Conservation (phyloP, 2,329 filamentous ascomycete species). For the Chaetoscypha palmicola region DNA sequence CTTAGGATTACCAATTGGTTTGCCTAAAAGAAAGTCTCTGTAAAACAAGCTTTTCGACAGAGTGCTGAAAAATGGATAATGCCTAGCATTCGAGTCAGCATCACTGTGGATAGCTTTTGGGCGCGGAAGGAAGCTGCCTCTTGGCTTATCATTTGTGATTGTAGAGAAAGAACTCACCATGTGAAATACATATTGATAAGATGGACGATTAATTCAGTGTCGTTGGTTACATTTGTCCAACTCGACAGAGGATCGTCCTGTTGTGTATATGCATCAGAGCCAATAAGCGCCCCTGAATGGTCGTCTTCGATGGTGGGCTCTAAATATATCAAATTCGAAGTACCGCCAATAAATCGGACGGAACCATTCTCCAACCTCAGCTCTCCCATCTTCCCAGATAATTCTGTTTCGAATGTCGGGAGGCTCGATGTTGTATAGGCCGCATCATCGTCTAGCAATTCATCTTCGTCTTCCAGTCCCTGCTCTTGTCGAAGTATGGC, state of each 20-base stretch:
- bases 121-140: no score
- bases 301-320: slow-evolving; percentile 41
- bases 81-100: slow-evolving; percentile 31
- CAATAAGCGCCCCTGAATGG: slow-evolving; percentile 20
- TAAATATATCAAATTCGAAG: slow-evolving; percentile 84
- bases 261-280: slow-evolving; percentile 28
- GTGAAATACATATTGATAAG: slow-evolving; percentile 97
- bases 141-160: no score
- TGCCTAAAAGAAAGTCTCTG: slow-evolving; percentile 72
- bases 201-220: slow-evolving; percentile 72
- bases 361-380: slow-evolving; percentile 80
- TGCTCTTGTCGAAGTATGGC: slow-evolving; percentile 28
- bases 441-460: slow-evolving; percentile 37
- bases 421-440: slow-evolving; percentile 36
- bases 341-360: slow-evolving; percentile 87
- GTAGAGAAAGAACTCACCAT: slow-evolving; percentile 54
- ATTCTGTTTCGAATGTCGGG: slow-evolving; percentile 58
- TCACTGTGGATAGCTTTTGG: no score
- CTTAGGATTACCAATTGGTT: slow-evolving; percentile 43
- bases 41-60: slow-evolving; percentile 82
- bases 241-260: slow-evolving; percentile 66
- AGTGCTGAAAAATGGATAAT: slow-evolving; percentile 93
- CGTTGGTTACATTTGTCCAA: slow-evolving; percentile 82
- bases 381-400: slow-evolving; percentile 91
- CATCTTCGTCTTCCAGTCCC: slow-evolving; percentile 31